Conservation (phyloP, 192 early-diverging fungal species). For the Coemansia nantahalensis region DNA sequence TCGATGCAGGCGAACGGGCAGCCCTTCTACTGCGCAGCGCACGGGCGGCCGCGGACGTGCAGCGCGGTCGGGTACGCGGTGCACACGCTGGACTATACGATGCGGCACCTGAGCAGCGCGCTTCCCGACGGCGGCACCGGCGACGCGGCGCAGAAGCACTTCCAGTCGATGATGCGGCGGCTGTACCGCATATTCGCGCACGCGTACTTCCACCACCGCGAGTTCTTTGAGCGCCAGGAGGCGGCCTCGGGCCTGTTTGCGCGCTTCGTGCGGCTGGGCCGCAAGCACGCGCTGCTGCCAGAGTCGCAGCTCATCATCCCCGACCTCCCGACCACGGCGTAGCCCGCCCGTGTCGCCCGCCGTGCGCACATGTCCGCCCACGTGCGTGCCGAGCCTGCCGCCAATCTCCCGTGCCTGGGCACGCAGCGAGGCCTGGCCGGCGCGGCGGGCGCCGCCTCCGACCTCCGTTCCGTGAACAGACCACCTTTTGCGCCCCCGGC, state of each 20-base stretch:
- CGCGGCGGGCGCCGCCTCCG: too few species aligned
- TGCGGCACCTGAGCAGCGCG: conserved; percentile 69
- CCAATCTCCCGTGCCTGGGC: too few species aligned
- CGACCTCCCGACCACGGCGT: conserved; percentile 33
- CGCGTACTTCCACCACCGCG: conserved; percentile 88
- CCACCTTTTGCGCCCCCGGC: too few species aligned
- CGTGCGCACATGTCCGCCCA: too few species aligned
- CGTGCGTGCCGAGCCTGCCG: too few species aligned
- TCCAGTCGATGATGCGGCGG: conserved; percentile 82
- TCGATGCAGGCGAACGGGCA: conserved; percentile 93
- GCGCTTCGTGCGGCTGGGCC: conserved; percentile 66
- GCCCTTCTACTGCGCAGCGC: conserved; percentile 91
- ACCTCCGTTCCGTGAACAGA: too few species aligned
- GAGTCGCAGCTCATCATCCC: conserved; percentile 74
- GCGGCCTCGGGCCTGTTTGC: conserved; percentile 69
- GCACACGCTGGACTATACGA: conserved; percentile 91
- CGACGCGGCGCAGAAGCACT: conserved; percentile 64
- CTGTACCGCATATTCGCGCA: conserved; percentile 98
- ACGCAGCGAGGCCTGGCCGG: too few species aligned
- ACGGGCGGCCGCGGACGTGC: conserved; percentile 73
- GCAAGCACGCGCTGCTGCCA: conserved; percentile 62
- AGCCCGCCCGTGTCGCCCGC: too few species aligned
- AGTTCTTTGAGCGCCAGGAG: conserved; percentile 86
- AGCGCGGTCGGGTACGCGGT: conserved; percentile 89
- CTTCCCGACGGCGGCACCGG: conserved; percentile 52